Conservation (phyloP, 768 basidiomycete species). For the Tylopilus sp. region DNA sequence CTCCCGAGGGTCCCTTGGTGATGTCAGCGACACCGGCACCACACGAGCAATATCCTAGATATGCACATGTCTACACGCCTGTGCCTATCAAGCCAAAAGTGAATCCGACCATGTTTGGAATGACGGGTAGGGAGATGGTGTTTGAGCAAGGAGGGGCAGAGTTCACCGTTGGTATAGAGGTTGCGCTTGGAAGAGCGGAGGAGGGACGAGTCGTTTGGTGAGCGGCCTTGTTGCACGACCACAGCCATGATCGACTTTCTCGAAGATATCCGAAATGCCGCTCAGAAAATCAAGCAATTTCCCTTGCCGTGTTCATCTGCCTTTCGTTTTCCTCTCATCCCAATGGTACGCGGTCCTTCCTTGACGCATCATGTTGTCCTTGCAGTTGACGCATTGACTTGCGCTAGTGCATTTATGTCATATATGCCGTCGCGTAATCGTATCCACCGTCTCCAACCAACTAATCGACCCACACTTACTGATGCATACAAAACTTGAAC, state of each 20-base stretch:
- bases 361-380: not conserved
- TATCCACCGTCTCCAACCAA: conserved; percentile 4
- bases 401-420: not conserved
- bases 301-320: conserved; percentile 17
- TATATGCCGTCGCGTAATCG: not conserved
- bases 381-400: not conserved
- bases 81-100: conserved; percentile 12
- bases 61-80: conserved; percentile 26
- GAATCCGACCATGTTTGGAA: conserved; percentile 9
- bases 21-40: conserved; percentile 15
- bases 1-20: conserved; percentile 26
- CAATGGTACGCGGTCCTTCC: conserved; percentile 8
- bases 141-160: conserved; percentile 28
- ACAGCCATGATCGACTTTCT: not conserved
- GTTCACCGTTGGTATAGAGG: conserved; percentile 29
- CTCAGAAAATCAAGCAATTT: conserved; percentile 14
- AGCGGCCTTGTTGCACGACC: not conserved
- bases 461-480: conserved; percentile 20
- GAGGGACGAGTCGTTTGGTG: conserved; percentile 32
- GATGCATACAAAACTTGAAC: no score
- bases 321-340: not conserved
- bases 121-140: conserved; percentile 18
- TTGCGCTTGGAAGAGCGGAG: conserved; percentile 31
- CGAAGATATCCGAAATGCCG: conserved; percentile 1
- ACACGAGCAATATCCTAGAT: conserved; percentile 26